These are phyloP conservation scores for Rhododendron molle DNA, from an alignment of 148 eudicot genomes.

Conservation along the genomic window DNA sequence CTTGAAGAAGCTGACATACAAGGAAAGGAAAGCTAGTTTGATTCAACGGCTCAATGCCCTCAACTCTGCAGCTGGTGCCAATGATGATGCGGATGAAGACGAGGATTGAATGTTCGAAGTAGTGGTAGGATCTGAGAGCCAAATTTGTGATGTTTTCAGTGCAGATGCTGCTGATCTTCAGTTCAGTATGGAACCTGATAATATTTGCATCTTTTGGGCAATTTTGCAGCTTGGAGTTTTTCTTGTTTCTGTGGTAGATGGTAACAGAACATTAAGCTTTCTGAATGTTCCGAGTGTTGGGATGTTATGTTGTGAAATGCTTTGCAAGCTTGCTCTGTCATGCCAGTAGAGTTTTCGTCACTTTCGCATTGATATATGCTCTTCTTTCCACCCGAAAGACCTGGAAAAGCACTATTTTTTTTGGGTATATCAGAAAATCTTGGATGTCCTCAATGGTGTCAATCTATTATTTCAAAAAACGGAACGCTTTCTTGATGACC, in stretches of 20 bases:
- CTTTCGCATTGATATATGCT: neutral
- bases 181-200: constrained; percentile 2
- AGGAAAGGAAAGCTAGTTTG: constrained; percentile 65
- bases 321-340: neutral
- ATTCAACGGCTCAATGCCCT: constrained; percentile 62
- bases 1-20: constrained; percentile 73
- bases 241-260: neutral
- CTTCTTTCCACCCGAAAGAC: neutral
- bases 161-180: neutral
- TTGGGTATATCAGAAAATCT: too few relatives aligned
- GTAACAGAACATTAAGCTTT: neutral
- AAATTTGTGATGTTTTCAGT: constrained; percentile 3
- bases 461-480: too few relatives aligned
- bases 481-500: too few relatives aligned
- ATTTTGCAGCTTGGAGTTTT: neutral
- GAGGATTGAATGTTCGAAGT: constrained; percentile 26
- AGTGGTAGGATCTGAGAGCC: neutral
- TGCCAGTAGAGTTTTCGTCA: neutral
- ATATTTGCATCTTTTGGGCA: constrained; percentile 6
- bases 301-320: neutral
- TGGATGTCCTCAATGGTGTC: neutral
- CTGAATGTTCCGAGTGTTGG: neutral
- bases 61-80: constrained; percentile 52
- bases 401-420: neutral
- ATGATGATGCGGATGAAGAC: constrained; percentile 47